A percentile compares a stretch with the other conserved stretches of the same genome.
These are phyloP conservation scores for Podospora anserina DNA, from an alignment of 495 filamentous ascomycete species.

Conservation along the genomic window DNA sequence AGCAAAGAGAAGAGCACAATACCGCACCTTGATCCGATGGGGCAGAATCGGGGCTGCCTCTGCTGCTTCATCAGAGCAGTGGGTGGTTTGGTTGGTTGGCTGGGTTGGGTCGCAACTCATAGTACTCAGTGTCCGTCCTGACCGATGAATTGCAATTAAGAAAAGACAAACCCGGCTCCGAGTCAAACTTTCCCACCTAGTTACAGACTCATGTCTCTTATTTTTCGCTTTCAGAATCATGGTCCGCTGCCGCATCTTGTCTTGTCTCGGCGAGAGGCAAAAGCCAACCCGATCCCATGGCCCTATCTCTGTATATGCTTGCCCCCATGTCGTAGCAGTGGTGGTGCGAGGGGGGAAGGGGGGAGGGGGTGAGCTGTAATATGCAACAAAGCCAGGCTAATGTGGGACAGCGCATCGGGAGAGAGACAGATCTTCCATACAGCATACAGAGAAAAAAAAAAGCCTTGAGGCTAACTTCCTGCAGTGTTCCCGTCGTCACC, in stretches of 20 bases:
- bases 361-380: not conserved
- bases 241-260: too few species aligned
- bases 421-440: slow-evolving; percentile 24
- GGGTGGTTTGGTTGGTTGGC: not conserved
- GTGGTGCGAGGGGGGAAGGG: not conserved
- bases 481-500: slow-evolving; percentile 26
- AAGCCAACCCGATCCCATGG: slow-evolving; percentile 4
- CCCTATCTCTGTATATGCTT: not conserved
- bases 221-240: not conserved
- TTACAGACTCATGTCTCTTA: not conserved
- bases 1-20: slow-evolving; percentile 5
- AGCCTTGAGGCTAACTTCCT: slow-evolving; percentile 7
- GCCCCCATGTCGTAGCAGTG: not conserved
- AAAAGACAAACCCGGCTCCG: not conserved
- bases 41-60: slow-evolving; percentile 2
- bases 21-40: slow-evolving; percentile 5
- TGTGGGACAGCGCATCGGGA: slow-evolving; percentile 25
- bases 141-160: not conserved
- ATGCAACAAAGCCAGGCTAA: slow-evolving; percentile 14
- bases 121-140: too few species aligned
- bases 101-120: too few species aligned
- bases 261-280: not conserved
- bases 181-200: not conserved
- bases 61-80: slow-evolving; percentile 18
- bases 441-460: not conserved